Evolutionary conservation across 2,329 filamentous ascomycete genomes (phyloP).

Genomic region (Purpureocillium takamizusanense): DNA sequence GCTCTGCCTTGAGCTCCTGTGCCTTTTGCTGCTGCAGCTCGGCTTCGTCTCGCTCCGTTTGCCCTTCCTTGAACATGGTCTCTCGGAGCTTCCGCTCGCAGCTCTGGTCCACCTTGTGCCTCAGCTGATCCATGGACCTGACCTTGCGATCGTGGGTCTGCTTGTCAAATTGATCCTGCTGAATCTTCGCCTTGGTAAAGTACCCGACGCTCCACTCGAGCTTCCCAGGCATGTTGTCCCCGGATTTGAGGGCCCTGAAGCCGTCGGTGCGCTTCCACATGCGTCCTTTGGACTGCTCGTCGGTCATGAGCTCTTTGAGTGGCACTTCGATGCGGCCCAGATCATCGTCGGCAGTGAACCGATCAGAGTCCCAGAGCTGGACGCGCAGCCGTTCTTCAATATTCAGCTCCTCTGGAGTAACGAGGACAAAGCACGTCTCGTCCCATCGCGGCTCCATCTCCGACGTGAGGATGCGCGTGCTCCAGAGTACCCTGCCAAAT

Average conservation of each 20-base stretch:
- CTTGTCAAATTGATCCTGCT: slow-evolving; percentile 48
- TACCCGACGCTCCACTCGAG: slow-evolving; percentile 64
- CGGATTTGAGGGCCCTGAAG: slow-evolving; percentile 54
- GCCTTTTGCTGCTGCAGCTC: slow-evolving; percentile 60
- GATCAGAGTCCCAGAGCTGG: slow-evolving; percentile 70
- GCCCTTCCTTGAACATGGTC: slow-evolving; percentile 35
- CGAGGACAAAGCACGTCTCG: slow-evolving; percentile 60
- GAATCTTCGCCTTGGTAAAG: slow-evolving; percentile 57
- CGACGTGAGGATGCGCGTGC: slow-evolving; percentile 53
- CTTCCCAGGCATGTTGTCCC: slow-evolving; percentile 60
- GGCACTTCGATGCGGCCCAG: slow-evolving; percentile 63
- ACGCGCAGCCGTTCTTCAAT: slow-evolving; percentile 60
- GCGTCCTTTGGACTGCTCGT: slow-evolving; percentile 46
- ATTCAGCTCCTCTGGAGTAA: slow-evolving; percentile 62
- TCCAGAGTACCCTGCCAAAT: slow-evolving; percentile 55
- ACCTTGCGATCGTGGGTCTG: slow-evolving; percentile 53
- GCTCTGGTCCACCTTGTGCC: slow-evolving; percentile 42
- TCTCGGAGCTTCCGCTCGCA: slow-evolving; percentile 59
- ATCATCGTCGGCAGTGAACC: slow-evolving; percentile 64
- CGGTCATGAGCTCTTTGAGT: slow-evolving; percentile 55
- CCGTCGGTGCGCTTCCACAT: slow-evolving; percentile 56
- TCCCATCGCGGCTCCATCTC: slow-evolving; percentile 65
- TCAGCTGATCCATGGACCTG: slow-evolving; percentile 47
- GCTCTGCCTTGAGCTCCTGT: slow-evolving; percentile 53
- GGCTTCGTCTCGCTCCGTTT: slow-evolving; percentile 41